Evolutionary conservation across 2,329 filamentous ascomycete species (phyloP).

Genomic region (Ceratocystis variospora): DNA sequence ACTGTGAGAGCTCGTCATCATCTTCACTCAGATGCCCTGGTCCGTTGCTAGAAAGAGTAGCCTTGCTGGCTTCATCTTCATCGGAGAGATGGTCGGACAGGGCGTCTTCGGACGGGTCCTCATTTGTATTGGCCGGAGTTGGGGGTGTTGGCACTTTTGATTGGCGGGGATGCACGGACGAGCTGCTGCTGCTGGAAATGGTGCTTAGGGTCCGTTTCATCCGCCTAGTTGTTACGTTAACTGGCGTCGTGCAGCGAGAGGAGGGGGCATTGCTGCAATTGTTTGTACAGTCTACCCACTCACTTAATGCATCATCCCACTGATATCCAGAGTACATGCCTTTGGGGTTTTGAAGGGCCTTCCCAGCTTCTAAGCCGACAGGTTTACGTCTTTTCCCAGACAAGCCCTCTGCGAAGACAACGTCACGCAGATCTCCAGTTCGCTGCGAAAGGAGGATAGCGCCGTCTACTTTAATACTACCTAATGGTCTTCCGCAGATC

Average conservation of each 20-base stretch:
- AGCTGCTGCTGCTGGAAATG: background rate
- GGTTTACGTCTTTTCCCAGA: background rate
- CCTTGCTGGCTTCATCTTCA: background rate
- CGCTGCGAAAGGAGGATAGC: conserved; percentile 40
- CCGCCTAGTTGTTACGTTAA: background rate
- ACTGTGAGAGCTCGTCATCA: conserved; percentile 8
- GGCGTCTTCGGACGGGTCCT: background rate
- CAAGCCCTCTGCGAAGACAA: conserved; percentile 40
- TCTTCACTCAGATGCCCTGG: background rate
- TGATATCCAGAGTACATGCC: conserved; percentile 27
- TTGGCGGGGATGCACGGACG: background rate
- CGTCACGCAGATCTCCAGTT: conserved; percentile 39
- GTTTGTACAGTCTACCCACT: conserved; percentile 26
- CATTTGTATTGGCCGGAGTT: background rate
- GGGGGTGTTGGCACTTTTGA: background rate
- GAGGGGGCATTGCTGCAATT: background rate
- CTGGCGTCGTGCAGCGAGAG: background rate
- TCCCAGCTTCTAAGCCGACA: background rate
- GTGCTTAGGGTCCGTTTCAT: conserved; percentile 2
- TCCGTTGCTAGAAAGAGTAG: background rate
- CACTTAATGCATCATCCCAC: conserved; percentile 32
- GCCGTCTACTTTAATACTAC: conserved; percentile 32
- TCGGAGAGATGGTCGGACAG: background rate
- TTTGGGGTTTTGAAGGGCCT: background rate
- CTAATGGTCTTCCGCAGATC: conserved; percentile 26